Conservation (phyloP, 352 stramenopile species). For the Phytophthora crassamura region DNA sequence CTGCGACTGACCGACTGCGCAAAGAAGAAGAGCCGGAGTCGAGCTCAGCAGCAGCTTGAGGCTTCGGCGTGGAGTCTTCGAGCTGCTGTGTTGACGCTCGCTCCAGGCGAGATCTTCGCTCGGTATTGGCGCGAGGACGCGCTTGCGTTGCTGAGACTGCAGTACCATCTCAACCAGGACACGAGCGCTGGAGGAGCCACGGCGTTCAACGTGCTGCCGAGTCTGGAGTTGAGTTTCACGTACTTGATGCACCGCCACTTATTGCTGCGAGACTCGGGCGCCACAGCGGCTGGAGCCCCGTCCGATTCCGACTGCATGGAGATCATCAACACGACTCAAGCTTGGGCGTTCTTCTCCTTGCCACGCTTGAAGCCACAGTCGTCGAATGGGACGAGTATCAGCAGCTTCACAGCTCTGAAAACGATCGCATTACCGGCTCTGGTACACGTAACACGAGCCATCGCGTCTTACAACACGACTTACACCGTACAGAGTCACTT, state of each 20-base stretch:
- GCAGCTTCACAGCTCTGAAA: slow-evolving; percentile 41
- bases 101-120: slow-evolving; percentile 68
- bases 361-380: slow-evolving; percentile 39
- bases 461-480: slow-evolving; percentile 75
- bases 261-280: slow-evolving; percentile 39
- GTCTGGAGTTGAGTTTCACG: slow-evolving; percentile 37
- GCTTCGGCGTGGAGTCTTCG: slow-evolving; percentile 59
- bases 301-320: slow-evolving; percentile 76
- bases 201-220: slow-evolving; percentile 34
- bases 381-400: slow-evolving; percentile 15
- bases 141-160: slow-evolving; percentile 56
- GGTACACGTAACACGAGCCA: slow-evolving; percentile 57
- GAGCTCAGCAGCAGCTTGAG: slow-evolving; percentile 51
- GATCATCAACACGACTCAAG: slow-evolving; percentile 83
- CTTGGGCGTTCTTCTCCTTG: slow-evolving; percentile 80
- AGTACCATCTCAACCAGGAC: slow-evolving; percentile 80
- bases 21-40: slow-evolving; percentile 42
- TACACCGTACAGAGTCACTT: slow-evolving; percentile 78
- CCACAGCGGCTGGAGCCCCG: slow-evolving; percentile 23
- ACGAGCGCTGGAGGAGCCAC: slow-evolving; percentile 17
- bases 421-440: slow-evolving; percentile 50
- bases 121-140: slow-evolving; percentile 80
- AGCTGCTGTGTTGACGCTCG: slow-evolving; percentile 50
- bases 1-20: slow-evolving; percentile 48
- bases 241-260: slow-evolving; percentile 60